Conservation (phyloP, 495 filamentous ascomycete genomes). For the Aspergillus cavernicola region DNA sequence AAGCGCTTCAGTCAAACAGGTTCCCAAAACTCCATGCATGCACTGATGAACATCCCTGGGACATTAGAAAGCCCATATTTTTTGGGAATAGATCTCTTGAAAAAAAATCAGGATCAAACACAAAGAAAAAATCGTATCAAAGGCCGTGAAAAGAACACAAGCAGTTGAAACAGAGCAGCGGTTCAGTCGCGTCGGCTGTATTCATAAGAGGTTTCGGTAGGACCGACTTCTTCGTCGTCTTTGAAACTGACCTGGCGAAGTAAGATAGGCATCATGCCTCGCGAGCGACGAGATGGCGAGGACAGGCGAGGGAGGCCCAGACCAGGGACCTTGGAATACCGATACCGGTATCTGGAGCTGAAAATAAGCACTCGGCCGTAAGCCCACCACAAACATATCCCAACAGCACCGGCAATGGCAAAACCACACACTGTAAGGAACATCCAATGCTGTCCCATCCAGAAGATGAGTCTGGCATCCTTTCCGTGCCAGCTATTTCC, state of each 20-base stretch:
- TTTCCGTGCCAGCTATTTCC: constrained; percentile 76
- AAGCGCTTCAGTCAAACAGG: constrained; percentile 19
- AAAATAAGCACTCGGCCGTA: constrained; percentile 49
- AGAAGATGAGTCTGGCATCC: constrained; percentile 74
- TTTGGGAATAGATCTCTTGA: background rate
- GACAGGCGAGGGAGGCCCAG: constrained; percentile 27
- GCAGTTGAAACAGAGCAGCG: constrained; percentile 16
- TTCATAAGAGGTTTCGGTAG: constrained; percentile 42
- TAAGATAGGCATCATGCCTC: constrained; percentile 35
- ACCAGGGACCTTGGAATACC: constrained; percentile 35
- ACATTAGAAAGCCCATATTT: background rate
- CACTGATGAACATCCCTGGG: constrained; percentile 11
- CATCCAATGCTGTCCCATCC: constrained; percentile 74
- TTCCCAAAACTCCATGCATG: constrained; percentile 27
- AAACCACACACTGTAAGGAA: constrained; percentile 65
- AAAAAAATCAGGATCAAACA: constrained; percentile 5
- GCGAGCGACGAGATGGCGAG: constrained; percentile 35
- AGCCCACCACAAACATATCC: constrained; percentile 54
- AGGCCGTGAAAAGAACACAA: constrained; percentile 17
- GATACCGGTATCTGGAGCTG: constrained; percentile 42
- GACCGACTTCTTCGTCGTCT: constrained; percentile 40
- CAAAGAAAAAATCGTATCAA: constrained; percentile 19
- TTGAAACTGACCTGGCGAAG: constrained; percentile 44
- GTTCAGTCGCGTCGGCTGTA: constrained; percentile 37
- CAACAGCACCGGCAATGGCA: constrained; percentile 52